Evolutionary conservation across 2,329 filamentous ascomycete species (phyloP).

Genomic region (Paraphaeosphaeria minitans): DNA sequence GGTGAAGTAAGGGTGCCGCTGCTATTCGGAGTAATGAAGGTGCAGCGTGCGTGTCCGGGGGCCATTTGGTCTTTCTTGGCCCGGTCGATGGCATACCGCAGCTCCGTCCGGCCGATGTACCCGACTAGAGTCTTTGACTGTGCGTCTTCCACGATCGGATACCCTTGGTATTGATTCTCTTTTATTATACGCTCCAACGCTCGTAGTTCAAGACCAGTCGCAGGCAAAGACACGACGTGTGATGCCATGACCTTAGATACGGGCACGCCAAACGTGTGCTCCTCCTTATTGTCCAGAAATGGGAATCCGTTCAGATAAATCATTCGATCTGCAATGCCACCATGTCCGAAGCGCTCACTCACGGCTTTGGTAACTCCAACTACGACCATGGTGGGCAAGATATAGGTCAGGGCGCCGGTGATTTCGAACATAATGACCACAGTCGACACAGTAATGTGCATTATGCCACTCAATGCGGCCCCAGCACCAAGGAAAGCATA

Average conservation of each 20-base stretch:
- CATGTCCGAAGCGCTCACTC: constrained; percentile 88
- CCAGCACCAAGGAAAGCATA: constrained; percentile 95
- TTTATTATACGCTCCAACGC: constrained; percentile 76
- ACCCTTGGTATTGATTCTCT: constrained; percentile 86
- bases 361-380: constrained; percentile 96
- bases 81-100: constrained; percentile 87
- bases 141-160: constrained; percentile 82
- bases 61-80: constrained; percentile 71
- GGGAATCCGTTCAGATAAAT: constrained; percentile 99
- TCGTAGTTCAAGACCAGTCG: constrained; percentile 74
- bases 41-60: constrained; percentile 72
- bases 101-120: constrained; percentile 90
- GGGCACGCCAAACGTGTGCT: constrained; percentile 93
- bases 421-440: constrained; percentile 99
- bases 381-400: constrained; percentile 97
- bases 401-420: constrained; percentile 95
- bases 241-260: constrained; percentile 89
- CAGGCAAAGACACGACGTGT: constrained; percentile 74
- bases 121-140: constrained; percentile 76
- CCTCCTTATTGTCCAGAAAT: constrained; percentile 96
- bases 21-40: constrained; percentile 61
- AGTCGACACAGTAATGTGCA: constrained; percentile 96
- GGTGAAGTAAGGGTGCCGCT: constrained; percentile 32
- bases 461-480: constrained; percentile 90
- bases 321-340: constrained; percentile 96